Conservation (phyloP, 257 asterid species). For the Salvia splendens region DNA sequence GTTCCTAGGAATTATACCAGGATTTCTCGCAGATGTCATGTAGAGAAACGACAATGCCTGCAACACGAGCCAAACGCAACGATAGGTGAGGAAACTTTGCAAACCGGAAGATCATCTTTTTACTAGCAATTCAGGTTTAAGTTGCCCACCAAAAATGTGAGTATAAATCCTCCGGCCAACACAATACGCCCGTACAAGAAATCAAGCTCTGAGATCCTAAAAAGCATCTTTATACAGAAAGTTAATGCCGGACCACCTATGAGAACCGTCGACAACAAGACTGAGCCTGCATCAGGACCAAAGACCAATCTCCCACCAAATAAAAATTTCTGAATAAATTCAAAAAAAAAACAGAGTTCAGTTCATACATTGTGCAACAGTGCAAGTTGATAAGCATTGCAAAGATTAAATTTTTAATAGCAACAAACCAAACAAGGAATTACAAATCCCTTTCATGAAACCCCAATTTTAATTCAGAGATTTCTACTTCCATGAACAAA, state of each 20-base stretch:
- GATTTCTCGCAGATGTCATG: slow-evolving; percentile 76
- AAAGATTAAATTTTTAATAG: neutral
- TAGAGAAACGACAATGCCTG: slow-evolving; percentile 76
- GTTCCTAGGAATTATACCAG: slow-evolving; percentile 85
- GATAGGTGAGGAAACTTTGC: slow-evolving; percentile 4
- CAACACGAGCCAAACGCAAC: slow-evolving; percentile 8
- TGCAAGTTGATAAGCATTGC: neutral
- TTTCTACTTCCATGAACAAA: neutral
- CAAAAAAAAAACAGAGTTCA: neutral
- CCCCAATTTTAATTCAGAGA: slow-evolving; percentile 4
- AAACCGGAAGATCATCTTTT: neutral
- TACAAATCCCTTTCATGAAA: neutral
- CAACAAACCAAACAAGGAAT: slow-evolving; percentile 13
- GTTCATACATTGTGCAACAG: neutral
- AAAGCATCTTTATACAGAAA: slow-evolving; percentile 60
- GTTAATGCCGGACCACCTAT: slow-evolving; percentile 72
- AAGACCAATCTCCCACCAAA: slow-evolving; percentile 87
- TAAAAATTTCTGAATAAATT: slow-evolving; percentile 57
- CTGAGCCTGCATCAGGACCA: slow-evolving; percentile 78
- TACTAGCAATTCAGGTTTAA: neutral
- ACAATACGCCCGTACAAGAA: slow-evolving; percentile 50
- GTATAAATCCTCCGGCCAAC: slow-evolving; percentile 51
- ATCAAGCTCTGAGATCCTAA: slow-evolving; percentile 45
- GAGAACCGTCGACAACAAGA: slow-evolving; percentile 54
- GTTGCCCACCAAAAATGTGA: slow-evolving; percentile 61